A percentile compares a stretch with the other conserved stretches of the same genome.
These are phyloP conservation scores for Coleophoma cylindrospora DNA, from an alignment of 2,329 filamentous ascomycete species.

Conservation along the genomic window DNA sequence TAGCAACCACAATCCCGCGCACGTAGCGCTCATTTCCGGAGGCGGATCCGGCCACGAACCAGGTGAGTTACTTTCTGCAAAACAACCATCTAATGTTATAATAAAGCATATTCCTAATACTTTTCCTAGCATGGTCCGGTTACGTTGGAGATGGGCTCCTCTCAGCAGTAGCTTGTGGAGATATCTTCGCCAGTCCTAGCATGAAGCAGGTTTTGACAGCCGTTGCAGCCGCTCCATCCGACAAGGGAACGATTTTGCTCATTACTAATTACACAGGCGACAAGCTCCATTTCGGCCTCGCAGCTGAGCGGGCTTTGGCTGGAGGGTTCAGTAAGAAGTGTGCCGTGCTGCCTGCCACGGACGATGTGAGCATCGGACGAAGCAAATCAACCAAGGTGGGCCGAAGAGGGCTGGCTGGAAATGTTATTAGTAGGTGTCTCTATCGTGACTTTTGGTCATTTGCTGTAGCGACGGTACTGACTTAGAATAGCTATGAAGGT, in stretches of 20 bases:
- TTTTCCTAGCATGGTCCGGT: slow-evolving; percentile 46
- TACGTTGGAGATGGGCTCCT: slow-evolving; percentile 59
- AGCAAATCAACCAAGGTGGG: slow-evolving; percentile 51
- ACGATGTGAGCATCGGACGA: slow-evolving; percentile 60
- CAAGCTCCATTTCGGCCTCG: slow-evolving; percentile 36
- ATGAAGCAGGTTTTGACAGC: slow-evolving; percentile 58
- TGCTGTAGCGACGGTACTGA: background rate
- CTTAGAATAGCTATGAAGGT: slow-evolving; percentile 31
- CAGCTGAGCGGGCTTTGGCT: slow-evolving; percentile 27
- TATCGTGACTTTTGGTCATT: background rate
- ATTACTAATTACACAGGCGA: slow-evolving; percentile 52
- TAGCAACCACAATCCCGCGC: slow-evolving; percentile 28
- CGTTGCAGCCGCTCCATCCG: slow-evolving; percentile 48
- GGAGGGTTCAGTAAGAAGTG: slow-evolving; percentile 41
- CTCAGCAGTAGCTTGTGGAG: slow-evolving; percentile 54
- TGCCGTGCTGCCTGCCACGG: slow-evolving; percentile 55
- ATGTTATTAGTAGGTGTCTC: slow-evolving; percentile 39
- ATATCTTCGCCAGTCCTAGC: slow-evolving; percentile 60
- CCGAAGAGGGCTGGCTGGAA: slow-evolving; percentile 55
- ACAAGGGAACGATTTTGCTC: slow-evolving; percentile 52
- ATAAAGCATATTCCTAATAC: background rate
- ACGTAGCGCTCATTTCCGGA: slow-evolving; percentile 20
- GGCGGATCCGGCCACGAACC: slow-evolving; percentile 30
- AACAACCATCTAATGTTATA: too few species aligned
- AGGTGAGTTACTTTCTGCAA: background rate